Base-by-base conservation (phyloP, 2,329 filamentous ascomycete genomes). In the Stagonosporopsis cucurbitacearum region DNA sequence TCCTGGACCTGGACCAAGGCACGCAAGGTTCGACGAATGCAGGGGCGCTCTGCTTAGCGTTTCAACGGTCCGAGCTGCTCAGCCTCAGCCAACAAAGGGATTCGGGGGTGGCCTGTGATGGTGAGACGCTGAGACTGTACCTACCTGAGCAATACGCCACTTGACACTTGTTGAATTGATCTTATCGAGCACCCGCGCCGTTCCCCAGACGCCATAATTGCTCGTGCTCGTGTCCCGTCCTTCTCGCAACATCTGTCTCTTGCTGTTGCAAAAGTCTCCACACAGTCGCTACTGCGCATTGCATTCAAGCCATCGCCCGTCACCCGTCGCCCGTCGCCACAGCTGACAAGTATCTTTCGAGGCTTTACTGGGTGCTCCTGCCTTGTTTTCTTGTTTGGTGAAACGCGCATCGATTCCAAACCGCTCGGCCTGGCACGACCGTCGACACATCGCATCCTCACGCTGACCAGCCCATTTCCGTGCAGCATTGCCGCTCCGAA, bases 351-450 rank as follows among this genome's bases (percentile, higher is more conserved):
- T 42, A 37, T 46, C 28, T 22, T 13, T 22, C n/a, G 32, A 36
- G 23, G 42, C 54, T 50, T 44, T 50, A 53, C 50, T 52, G 17
- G 17, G 23, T 20, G 35, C 49, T 49, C 45, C 46, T 50, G 42
- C 50, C 37, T 47, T 35, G 37, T 37, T 32, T 33, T 45, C 45
- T 25, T 54, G 53, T 57, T 41, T 47, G 49, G 50, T 50, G 54
- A 57, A 54, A 50, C 54, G 46, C 46, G 42, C 41, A 60, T 25
- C 50, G 57, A 49, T 60, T 43, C 60, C 53, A 56, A 44, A 15
- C 12, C 47, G 36, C 42, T 26, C 30, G 25, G 42, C 30, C 53
- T 56, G 42, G 12, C 53, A 43, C 53, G 30, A 44, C 30, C 43
- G 36, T 33, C 47, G 47, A 56, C 42, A 25, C 42, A 46, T 26